phyloP scores from a whole-genome alignment of 768 basidiomycete genomes.

The Tulasnella sp. region DNA sequence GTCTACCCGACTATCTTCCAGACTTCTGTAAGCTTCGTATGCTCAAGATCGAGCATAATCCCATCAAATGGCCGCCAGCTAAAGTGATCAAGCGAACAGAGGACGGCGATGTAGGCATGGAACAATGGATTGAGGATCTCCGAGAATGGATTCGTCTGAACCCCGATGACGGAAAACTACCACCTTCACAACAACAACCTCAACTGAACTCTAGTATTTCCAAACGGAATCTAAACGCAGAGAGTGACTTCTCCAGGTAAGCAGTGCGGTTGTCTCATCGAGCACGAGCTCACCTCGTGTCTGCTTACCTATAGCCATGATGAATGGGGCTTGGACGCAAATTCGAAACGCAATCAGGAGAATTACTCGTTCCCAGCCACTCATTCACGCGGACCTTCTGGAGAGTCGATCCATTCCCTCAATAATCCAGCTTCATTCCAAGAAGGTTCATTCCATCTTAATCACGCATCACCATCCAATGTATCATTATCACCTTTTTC shows the following conservation, averaged over 20 bases:
- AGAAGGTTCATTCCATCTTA: not conserved
- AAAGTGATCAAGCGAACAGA: slow-evolving; percentile 33
- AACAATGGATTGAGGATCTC: slow-evolving; percentile 53
- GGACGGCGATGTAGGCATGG: slow-evolving; percentile 47
- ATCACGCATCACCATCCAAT: not conserved
- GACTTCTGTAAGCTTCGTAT: slow-evolving; percentile 62
- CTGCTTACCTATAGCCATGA: slow-evolving; percentile 1
- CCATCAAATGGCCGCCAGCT: slow-evolving; percentile 83
- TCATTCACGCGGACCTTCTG: slow-evolving; percentile 10
- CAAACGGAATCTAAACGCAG: not conserved
- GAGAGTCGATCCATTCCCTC: slow-evolving; percentile 6
- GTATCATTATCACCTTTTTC: not conserved
- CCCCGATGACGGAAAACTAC: slow-evolving; percentile 20
- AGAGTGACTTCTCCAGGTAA: slow-evolving; percentile 1
- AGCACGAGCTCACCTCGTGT: not conserved
- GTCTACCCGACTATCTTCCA: slow-evolving; percentile 64
- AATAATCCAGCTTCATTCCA: slow-evolving; percentile 9
- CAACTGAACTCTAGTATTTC: slow-evolving; percentile 18
- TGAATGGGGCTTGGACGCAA: no score
- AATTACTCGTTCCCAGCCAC: not conserved
- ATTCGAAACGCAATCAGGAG: not conserved
- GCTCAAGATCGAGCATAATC: slow-evolving; percentile 81
- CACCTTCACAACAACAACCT: slow-evolving; percentile 31
- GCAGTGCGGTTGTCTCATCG: not conserved
- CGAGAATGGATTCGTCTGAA: slow-evolving; percentile 8